A percentile compares a stretch with the other conserved stretches of the same genome.
These are phyloP conservation scores for Capniomyces stellatus DNA, from an alignment of 371 early-diverging fungal genomes.

Conservation along the genomic window DNA sequence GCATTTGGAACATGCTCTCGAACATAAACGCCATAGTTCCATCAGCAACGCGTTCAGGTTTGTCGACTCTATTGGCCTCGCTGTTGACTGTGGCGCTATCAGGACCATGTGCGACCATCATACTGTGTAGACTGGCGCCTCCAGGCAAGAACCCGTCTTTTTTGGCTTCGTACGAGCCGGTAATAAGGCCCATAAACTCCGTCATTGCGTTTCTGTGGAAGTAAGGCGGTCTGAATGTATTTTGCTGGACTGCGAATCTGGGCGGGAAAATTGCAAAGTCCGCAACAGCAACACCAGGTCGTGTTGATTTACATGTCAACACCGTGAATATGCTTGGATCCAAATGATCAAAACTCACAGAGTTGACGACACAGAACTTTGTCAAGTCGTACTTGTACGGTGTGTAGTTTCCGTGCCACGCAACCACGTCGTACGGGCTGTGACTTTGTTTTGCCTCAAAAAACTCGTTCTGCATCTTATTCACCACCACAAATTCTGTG, in stretches of 20 bases:
- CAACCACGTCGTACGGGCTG: slow-evolving; percentile 89
- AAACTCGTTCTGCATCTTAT: slow-evolving; percentile 67
- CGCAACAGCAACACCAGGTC: slow-evolving; percentile 76
- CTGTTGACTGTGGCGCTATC: slow-evolving; percentile 68
- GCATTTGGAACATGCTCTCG: slow-evolving; percentile 66
- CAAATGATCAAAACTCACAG: slow-evolving; percentile 74
- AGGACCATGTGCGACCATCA: slow-evolving; percentile 90
- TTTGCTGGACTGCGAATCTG: slow-evolving; percentile 80
- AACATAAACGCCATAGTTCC: slow-evolving; percentile 91
- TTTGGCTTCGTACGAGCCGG: slow-evolving; percentile 87
- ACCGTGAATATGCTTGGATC: slow-evolving; percentile 94
- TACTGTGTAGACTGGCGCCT: slow-evolving; percentile 70
- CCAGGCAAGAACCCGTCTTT: slow-evolving; percentile 75
- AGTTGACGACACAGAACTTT: slow-evolving; percentile 68
- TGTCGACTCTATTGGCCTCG: slow-evolving; percentile 16
- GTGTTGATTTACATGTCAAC: slow-evolving; percentile 70
- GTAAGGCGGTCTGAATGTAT: slow-evolving; percentile 89
- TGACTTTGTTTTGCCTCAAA: slow-evolving; percentile 58
- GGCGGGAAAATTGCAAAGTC: slow-evolving; percentile 97
- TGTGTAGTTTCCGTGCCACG: slow-evolving; percentile 95
- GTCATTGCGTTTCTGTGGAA: slow-evolving; percentile 90
- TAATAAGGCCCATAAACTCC: slow-evolving; percentile 93
- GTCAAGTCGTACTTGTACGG: slow-evolving; percentile 88
- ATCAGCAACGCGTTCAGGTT: slow-evolving; percentile 62
- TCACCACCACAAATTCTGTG: slow-evolving; percentile 40